Conservation (phyloP, 164 flowering plant species). For the Berberis vulgaris region DNA sequence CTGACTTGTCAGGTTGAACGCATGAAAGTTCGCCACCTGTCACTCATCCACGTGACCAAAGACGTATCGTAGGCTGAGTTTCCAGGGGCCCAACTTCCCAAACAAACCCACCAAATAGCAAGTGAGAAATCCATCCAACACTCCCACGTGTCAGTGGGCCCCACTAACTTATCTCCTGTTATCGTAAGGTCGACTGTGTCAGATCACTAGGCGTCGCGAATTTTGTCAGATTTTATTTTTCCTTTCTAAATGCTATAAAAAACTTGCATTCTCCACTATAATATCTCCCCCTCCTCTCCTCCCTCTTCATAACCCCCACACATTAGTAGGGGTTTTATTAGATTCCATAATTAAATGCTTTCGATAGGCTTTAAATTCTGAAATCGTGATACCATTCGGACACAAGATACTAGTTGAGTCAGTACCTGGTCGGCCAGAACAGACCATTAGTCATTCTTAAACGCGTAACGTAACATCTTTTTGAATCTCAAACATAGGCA, state of each 20-base stretch:
- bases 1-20: constrained; percentile 6
- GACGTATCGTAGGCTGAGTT: constrained; percentile 6
- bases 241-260: neutral
- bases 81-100: constrained; percentile 1
- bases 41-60: constrained; percentile 3
- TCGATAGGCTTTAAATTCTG: too few species aligned
- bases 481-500: too few species aligned
- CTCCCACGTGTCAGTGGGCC: constrained; percentile 15
- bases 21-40: constrained; percentile 2
- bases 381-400: too few species aligned
- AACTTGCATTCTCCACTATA: neutral
- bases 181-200: constrained; percentile 5
- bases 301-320: neutral
- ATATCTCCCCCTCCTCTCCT: too few species aligned
- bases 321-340: neutral
- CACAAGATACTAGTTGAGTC: too few species aligned
- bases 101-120: neutral
- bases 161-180: neutral
- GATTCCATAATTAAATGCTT: too few species aligned
- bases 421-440: neutral
- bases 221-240: constrained; percentile 1
- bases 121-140: constrained; percentile 9
- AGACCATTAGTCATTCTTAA: too few species aligned
- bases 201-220: neutral
- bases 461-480: too few species aligned